phyloP scores from a whole-genome alignment of 768 basidiomycete genomes.

The Tricholomella constricta region DNA sequence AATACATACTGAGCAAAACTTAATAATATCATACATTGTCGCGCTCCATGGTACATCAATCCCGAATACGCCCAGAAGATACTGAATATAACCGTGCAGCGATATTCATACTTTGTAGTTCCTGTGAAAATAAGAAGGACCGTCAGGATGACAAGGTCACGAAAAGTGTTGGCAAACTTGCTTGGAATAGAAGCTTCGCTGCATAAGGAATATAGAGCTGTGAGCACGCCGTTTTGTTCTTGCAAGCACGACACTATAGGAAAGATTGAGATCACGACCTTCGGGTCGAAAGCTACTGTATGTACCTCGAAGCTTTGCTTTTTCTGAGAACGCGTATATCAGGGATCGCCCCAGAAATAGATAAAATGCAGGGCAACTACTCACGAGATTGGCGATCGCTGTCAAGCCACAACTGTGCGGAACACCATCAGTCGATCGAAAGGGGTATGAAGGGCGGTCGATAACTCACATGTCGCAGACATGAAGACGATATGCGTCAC shows the following conservation, averaged over 20 bases:
- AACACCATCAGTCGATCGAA: constrained; percentile 11
- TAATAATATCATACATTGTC: constrained; percentile 24
- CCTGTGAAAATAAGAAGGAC: constrained; percentile 41
- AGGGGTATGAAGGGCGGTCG: not conserved
- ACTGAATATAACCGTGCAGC: constrained; percentile 86
- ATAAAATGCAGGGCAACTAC: constrained; percentile 26
- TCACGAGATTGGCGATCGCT: constrained; percentile 92
- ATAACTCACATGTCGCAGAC: constrained; percentile 90
- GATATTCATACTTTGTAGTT: constrained; percentile 95
- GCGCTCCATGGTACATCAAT: constrained; percentile 36
- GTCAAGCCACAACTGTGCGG: constrained; percentile 83
- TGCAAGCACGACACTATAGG: constrained; percentile 84
- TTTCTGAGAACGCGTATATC: constrained; percentile 53
- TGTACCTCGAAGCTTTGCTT: constrained; percentile 93
- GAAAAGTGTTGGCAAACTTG: constrained; percentile 31
- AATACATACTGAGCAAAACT: constrained; percentile 19
- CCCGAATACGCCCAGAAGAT: constrained; percentile 84
- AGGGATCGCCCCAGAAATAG: constrained; percentile 8
- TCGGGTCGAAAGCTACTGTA: not conserved
- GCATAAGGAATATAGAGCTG: constrained; percentile 95
- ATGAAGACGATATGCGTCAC: constrained; percentile 90
- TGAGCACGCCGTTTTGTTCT: constrained; percentile 94
- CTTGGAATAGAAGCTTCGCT: constrained; percentile 95
- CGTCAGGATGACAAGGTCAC: not conserved
- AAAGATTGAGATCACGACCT: not conserved